Conservation (phyloP, 345 rosid genomes). For the Camelina neglecta region DNA sequence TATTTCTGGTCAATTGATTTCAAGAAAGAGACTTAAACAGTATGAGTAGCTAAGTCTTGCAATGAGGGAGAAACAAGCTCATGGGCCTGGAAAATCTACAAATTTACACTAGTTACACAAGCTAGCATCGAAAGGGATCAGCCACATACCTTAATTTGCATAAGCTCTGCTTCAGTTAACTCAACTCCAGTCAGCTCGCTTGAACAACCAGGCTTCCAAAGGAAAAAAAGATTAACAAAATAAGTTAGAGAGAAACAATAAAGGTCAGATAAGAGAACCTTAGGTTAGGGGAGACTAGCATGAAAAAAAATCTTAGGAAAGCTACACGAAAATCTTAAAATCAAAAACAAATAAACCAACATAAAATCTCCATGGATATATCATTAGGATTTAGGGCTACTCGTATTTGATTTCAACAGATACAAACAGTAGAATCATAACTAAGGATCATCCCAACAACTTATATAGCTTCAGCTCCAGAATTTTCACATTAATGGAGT, state of each 20-base stretch:
- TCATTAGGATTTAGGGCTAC: too few relatives aligned
- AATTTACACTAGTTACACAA: background rate
- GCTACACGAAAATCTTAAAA: conserved; percentile 11
- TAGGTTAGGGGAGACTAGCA: background rate
- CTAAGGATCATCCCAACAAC: background rate
- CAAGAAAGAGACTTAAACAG: too few relatives aligned
- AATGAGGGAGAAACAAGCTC: background rate
- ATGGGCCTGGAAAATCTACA: background rate
- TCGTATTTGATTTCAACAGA: too few relatives aligned
- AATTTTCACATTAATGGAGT: background rate
- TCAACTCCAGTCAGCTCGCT: conserved; percentile 77
- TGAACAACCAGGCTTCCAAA: conserved; percentile 85
- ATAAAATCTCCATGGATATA: background rate
- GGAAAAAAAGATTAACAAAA: background rate
- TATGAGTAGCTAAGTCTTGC: background rate
- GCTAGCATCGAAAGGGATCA: conserved; percentile 1
- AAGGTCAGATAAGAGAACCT: conserved; percentile 7
- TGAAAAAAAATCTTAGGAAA: background rate
- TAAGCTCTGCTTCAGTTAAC: conserved; percentile 66
- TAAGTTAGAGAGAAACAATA: background rate
- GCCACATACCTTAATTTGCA: conserved; percentile 72
- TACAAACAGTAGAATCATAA: background rate
- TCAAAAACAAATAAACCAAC: background rate
- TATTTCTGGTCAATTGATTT: too few relatives aligned
- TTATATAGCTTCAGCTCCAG: background rate